Conservation (phyloP, 2,329 filamentous ascomycete species). For the Penicillium glabrum region DNA sequence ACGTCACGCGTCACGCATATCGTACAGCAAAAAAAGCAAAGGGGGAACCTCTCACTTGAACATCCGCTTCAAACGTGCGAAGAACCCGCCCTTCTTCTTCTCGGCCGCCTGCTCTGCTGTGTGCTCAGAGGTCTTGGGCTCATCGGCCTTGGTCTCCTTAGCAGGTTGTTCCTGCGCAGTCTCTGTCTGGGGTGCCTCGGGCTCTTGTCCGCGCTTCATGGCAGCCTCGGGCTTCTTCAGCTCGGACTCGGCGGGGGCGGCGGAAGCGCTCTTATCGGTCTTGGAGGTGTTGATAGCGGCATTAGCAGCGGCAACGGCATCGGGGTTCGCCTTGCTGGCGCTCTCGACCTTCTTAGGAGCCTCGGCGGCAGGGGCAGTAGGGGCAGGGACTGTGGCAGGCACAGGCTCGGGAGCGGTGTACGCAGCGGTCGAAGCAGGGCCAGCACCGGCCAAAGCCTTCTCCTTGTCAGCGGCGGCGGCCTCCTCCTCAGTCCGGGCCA, state of each 20-base stretch:
- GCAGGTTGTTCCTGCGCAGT: conserved; percentile 1
- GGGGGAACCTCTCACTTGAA: conserved; percentile 9
- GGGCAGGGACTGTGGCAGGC: conserved; percentile 1
- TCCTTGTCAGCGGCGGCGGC: conserved; percentile 17
- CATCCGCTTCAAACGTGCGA: conserved; percentile 18
- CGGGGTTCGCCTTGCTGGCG: conserved; percentile 17
- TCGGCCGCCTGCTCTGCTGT: conserved; percentile 34
- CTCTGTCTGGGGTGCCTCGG: conserved; percentile 9
- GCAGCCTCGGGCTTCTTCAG: conserved; percentile 24
- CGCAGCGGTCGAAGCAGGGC: conserved; percentile 22
- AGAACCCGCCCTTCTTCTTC: conserved; percentile 35
- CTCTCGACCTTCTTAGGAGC: conserved; percentile 12
- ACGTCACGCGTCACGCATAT: conserved; percentile 7
- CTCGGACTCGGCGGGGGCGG: conserved; percentile 11
- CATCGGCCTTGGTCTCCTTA: conserved; percentile 13
- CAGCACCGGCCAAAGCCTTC: conserved; percentile 18
- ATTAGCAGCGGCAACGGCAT: conserved; percentile 19
- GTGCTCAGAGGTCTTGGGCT: not conserved
- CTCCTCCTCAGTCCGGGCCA: conserved; percentile 35
- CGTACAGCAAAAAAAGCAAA: conserved; percentile 11
- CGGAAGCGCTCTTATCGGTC: conserved; percentile 17
- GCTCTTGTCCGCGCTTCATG: conserved; percentile 24
- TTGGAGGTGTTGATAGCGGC: conserved; percentile 21
- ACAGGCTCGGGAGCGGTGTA: conserved; percentile 19
- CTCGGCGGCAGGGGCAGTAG: not conserved